These are phyloP conservation scores for Oryza glaberrima DNA, from an alignment of 176 grass and related monocot species.

Conservation along the genomic window DNA sequence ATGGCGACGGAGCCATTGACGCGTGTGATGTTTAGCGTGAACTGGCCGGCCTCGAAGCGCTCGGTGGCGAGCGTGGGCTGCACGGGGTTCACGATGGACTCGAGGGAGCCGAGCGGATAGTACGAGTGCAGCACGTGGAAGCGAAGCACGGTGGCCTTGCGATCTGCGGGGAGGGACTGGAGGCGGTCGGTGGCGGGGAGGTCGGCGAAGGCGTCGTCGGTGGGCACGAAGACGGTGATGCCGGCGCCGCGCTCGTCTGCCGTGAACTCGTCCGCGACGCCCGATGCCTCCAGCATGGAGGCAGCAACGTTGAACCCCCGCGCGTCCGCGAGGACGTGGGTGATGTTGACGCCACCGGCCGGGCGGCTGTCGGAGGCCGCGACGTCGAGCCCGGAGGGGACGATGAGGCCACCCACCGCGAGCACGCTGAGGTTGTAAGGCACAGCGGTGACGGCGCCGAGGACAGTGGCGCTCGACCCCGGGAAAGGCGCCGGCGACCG, in stretches of 20 bases:
- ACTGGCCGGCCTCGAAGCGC: conserved; percentile 71
- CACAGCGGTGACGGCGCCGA: conserved; percentile 59
- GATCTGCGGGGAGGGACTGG: conserved; percentile 85
- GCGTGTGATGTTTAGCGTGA: conserved; percentile 96
- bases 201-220: conserved; percentile 88
- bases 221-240: conserved; percentile 93
- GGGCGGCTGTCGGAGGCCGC: conserved; percentile 71
- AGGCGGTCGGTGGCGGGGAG: conserved; percentile 73
- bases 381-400: conserved; percentile 79
- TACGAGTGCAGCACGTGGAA: conserved; percentile 99
- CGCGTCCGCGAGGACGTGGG: conserved; percentile 72
- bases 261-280: conserved; percentile 75
- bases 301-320: conserved; percentile 85
- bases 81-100: conserved; percentile 99
- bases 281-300: conserved; percentile 93
- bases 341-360: conserved; percentile 68
- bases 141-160: conserved; percentile 85
- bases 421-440: conserved; percentile 93
- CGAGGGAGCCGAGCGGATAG: conserved; percentile 90
- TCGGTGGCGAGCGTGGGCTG: conserved; percentile 95
- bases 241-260: conserved; percentile 83
- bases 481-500: conserved; percentile 66
- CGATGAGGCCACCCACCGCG: conserved; percentile 69
- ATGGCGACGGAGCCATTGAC: conserved; percentile 92
- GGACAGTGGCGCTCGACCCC: conserved; percentile 73